Base-by-base conservation (phyloP, 2,329 filamentous ascomycete genomes). In the Phaeosphaeriaceae sp. region DNA sequence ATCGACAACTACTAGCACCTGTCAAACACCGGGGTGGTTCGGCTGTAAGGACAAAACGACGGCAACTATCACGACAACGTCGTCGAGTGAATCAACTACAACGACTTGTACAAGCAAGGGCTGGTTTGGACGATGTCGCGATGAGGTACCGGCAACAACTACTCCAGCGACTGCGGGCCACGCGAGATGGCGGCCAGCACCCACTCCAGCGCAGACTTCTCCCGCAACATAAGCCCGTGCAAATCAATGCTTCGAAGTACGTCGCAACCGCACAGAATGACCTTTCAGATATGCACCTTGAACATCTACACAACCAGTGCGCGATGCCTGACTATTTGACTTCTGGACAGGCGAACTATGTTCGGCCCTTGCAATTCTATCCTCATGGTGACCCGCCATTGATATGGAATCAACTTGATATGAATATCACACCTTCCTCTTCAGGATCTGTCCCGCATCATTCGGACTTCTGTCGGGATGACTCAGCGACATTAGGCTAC, bases 61-160 rank as follows among this genome's bases (percentile, higher is more conserved):
- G 0, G 63, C 64, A 22, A 60, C 58, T 1, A 67, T 67, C 11
- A 69, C 63, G 3, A 62, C 63, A 7, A 69, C 69, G 41, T 67
- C 70, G 4, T 57, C 58, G 24, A 58, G 61, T 48, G 49, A 63
- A 11, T 68, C 70, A 0, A 69, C 67, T 1, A 75, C 70, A 17
- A 70, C 68, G 7, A 73, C 71, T 1, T 76, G 74, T 40, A 71
- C 71, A 19, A 72, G 61, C 24, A 72, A 75, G 56, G 73, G 73
- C 22, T 76, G 74, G 74, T 75, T 76, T 53, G 74, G 74, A n/a
- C 68, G 65, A 13, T 76, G 74, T 55, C 55, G 66, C 2, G 74
- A 76, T 52, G 61, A 65, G 19, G 61, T 60, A 17, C 57, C 69
- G 20, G 60, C 49, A n/a, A 67, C 67, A 15, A 73, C 72, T 7